Evolutionary conservation across 2,329 filamentous ascomycete species (phyloP).

Genomic region (Myriosclerotinia curreyana): DNA sequence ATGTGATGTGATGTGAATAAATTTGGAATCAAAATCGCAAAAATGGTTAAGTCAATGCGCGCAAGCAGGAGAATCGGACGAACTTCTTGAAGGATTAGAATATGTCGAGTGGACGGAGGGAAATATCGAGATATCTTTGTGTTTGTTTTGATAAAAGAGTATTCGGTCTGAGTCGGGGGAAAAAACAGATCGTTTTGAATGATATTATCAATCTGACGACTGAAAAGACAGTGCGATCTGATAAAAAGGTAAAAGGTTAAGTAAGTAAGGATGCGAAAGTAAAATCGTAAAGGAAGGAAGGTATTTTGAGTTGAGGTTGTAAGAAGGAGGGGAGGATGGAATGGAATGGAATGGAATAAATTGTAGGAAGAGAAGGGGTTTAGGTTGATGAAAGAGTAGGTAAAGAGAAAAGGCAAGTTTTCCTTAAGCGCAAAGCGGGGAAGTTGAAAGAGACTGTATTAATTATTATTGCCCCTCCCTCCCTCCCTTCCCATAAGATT

Average conservation of each 20-base stretch:
- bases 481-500: conserved; percentile 4
- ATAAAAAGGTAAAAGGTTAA: background rate
- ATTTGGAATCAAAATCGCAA: conserved; percentile 26
- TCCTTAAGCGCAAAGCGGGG: conserved; percentile 21
- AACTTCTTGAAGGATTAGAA: conserved; percentile 38
- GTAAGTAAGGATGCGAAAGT: conserved; percentile 1
- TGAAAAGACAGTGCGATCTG: conserved; percentile 38
- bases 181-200: conserved; percentile 8
- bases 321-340: background rate
- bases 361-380: conserved; percentile 13
- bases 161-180: background rate
- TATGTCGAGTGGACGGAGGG: conserved; percentile 9
- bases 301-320: background rate
- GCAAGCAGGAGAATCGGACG: conserved; percentile 40
- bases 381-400: conserved; percentile 1
- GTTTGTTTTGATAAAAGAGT: conserved; percentile 7
- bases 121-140: conserved; percentile 17
- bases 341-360: background rate
- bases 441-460: conserved; percentile 13
- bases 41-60: conserved; percentile 36
- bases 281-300: background rate
- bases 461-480: conserved; percentile 18
- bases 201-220: conserved; percentile 32
- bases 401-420: conserved; percentile 24
- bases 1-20: conserved; percentile 26